Percentiles rank a stretch among this genome's conserved stretches.
These are phyloP conservation scores for Cyclocybe cylindracea DNA, from an alignment of 768 basidiomycete genomes.

Conservation along the genomic window DNA sequence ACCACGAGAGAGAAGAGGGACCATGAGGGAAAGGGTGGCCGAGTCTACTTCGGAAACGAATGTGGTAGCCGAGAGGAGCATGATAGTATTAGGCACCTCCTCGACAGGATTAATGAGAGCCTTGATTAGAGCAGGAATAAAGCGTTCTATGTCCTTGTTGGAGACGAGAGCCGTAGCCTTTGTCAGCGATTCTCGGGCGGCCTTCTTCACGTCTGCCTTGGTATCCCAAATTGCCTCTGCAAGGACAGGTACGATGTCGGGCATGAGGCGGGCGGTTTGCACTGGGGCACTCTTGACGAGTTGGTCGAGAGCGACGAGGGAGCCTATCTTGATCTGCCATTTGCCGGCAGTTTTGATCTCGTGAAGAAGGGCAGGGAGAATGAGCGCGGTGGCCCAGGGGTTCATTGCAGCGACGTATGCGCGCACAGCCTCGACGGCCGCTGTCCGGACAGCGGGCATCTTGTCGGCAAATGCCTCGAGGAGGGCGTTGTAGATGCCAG, in stretches of 20 bases:
- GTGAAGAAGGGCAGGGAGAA: constrained; percentile 87
- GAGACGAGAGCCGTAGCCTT: constrained; percentile 93
- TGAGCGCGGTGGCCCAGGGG: constrained; percentile 82
- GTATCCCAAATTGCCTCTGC: constrained; percentile 98
- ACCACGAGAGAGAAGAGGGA: constrained; percentile 93
- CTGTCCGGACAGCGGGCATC: constrained; percentile 82
- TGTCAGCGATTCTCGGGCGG: constrained; percentile 90
- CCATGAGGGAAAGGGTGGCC: constrained; percentile 96
- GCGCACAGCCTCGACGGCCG: constrained; percentile 82
- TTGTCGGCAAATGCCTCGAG: constrained; percentile 96
- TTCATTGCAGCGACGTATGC: constrained; percentile 77
- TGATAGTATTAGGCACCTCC: constrained; percentile 95
- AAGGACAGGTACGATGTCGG: constrained; percentile 93
- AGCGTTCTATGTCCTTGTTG: constrained; percentile 98
- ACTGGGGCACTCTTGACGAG: constrained; percentile 79
- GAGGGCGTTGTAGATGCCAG: constrained; percentile 83
- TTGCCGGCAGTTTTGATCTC: constrained; percentile 96
- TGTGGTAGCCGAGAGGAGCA: constrained; percentile 95
- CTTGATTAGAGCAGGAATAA: constrained; percentile 97
- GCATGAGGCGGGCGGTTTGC: constrained; percentile 88
- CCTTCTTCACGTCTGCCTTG: constrained; percentile 98
- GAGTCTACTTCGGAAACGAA: constrained; percentile 99
- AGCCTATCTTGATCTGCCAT: constrained; percentile 95
- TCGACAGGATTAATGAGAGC: constrained; percentile 98
- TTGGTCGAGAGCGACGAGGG: constrained; percentile 80